These are phyloP conservation scores for Aspergillus avenaceus DNA, from an alignment of 495 filamentous ascomycete species.

Conservation along the genomic window DNA sequence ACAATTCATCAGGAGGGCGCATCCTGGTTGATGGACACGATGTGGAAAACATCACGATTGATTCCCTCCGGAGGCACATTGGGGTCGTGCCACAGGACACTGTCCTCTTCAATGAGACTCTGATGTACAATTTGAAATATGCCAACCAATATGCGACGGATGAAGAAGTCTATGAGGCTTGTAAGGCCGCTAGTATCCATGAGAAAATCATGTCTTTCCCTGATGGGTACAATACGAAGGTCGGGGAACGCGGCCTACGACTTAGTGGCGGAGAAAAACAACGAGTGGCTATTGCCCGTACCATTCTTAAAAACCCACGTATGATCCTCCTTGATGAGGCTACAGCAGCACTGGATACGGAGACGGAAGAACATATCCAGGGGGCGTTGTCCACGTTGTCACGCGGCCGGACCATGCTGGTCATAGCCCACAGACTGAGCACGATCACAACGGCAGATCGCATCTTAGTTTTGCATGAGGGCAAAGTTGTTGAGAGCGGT, in stretches of 20 bases:
- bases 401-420: slow-evolving; percentile 77
- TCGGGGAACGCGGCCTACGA: slow-evolving; percentile 89
- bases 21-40: slow-evolving; percentile 83
- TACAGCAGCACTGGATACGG: slow-evolving; percentile 90
- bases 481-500: slow-evolving; percentile 77
- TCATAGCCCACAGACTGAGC: slow-evolving; percentile 84
- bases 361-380: slow-evolving; percentile 96
- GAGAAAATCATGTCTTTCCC: slow-evolving; percentile 94
- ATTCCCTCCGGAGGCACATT: slow-evolving; percentile 85
- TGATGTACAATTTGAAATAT: slow-evolving; percentile 97
- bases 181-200: slow-evolving; percentile 88
- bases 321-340: slow-evolving; percentile 97
- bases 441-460: slow-evolving; percentile 94
- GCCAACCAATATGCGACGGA: slow-evolving; percentile 82
- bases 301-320: slow-evolving; percentile 90
- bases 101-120: slow-evolving; percentile 89
- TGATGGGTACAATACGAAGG: slow-evolving; percentile 85
- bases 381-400: slow-evolving; percentile 74
- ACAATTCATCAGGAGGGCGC: slow-evolving; percentile 71
- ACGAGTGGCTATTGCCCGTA: slow-evolving; percentile 92
- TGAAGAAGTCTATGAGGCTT: slow-evolving; percentile 85
- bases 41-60: slow-evolving; percentile 81
- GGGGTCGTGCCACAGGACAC: slow-evolving; percentile 98
- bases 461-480: slow-evolving; percentile 86
- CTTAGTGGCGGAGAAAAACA: slow-evolving; percentile 96